Evolutionary conservation across 306 rosid genomes (phyloP).

Genomic region (Vachellia pachyceras): DNA sequence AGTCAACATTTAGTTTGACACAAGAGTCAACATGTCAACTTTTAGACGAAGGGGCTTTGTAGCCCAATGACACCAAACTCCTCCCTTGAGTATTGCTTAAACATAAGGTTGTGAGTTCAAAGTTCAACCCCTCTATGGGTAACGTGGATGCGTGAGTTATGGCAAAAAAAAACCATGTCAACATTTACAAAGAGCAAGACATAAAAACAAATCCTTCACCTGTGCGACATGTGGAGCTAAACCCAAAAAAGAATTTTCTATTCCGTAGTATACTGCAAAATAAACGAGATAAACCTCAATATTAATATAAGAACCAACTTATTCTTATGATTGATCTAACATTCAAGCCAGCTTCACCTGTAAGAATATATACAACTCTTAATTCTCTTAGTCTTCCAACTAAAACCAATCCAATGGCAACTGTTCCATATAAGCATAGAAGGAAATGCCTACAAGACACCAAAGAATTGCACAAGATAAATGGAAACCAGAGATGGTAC

Average conservation of each 20-base stretch:
- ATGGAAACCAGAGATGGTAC: constrained; percentile 20
- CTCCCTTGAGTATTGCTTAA: too few relatives aligned
- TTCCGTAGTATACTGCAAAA: constrained; percentile 82
- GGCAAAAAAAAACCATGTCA: not conserved
- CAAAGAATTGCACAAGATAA: constrained; percentile 39
- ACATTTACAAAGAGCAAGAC: constrained; percentile 10
- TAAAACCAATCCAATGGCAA: constrained; percentile 71
- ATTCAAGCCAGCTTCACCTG: constrained; percentile 58
- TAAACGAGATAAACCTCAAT: constrained; percentile 32
- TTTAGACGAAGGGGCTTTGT: too few relatives aligned
- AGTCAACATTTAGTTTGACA: not conserved
- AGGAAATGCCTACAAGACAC: constrained; percentile 84
- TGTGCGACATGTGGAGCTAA: constrained; percentile 85
- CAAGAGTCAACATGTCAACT: too few relatives aligned
- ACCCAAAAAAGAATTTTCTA: constrained; percentile 68
- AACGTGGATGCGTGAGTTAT: too few relatives aligned
- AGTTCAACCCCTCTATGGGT: too few relatives aligned
- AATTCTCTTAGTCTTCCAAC: constrained; percentile 81
- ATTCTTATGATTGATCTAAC: constrained; percentile 16
- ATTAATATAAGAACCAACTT: constrained; percentile 38
- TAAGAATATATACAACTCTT: constrained; percentile 71
- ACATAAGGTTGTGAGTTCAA: too few relatives aligned
- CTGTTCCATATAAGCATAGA: constrained; percentile 84
- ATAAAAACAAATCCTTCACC: constrained; percentile 49
- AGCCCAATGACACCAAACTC: too few relatives aligned